phyloP scores from a whole-genome alignment of 2,329 filamentous ascomycete species.

The Phialophora macrospora region DNA sequence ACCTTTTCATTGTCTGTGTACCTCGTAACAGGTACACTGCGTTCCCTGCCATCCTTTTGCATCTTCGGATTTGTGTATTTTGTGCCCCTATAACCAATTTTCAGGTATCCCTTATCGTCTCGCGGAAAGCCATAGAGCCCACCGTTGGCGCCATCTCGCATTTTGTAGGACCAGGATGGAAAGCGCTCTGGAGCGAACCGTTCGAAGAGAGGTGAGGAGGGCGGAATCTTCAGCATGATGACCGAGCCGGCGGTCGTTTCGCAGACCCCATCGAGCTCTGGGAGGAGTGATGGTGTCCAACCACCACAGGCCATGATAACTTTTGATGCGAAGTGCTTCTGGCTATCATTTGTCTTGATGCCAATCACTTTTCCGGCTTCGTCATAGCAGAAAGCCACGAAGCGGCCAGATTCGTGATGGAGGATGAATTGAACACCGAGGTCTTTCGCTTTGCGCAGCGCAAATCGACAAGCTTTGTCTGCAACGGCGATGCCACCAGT shows the following conservation, averaged over 20 bases:
- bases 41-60: constrained; percentile 46
- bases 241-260: constrained; percentile 58
- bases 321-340: constrained; percentile 5
- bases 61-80: constrained; percentile 56
- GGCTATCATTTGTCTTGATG: constrained; percentile 24
- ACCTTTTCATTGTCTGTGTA: constrained; percentile 40
- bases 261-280: constrained; percentile 48
- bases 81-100: constrained; percentile 58
- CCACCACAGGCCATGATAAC: constrained; percentile 79
- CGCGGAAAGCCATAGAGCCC: constrained; percentile 58
- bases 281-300: constrained; percentile 78
- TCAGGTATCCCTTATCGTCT: constrained; percentile 52
- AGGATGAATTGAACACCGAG: constrained; percentile 53
- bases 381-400: constrained; percentile 41
- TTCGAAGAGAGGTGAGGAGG: constrained; percentile 45
- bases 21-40: constrained; percentile 50
- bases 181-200: constrained; percentile 53
- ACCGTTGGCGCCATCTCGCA: constrained; percentile 46
- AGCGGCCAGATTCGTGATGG: constrained; percentile 42
- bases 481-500: constrained; percentile 54
- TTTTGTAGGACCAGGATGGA: constrained; percentile 52
- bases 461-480: constrained; percentile 55
- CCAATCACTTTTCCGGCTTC: constrained; percentile 41
- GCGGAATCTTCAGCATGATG: constrained; percentile 52
- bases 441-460: constrained; percentile 49